phyloP scores from a whole-genome alignment of 179 eudicot species.

The Gypsophila paniculata region DNA sequence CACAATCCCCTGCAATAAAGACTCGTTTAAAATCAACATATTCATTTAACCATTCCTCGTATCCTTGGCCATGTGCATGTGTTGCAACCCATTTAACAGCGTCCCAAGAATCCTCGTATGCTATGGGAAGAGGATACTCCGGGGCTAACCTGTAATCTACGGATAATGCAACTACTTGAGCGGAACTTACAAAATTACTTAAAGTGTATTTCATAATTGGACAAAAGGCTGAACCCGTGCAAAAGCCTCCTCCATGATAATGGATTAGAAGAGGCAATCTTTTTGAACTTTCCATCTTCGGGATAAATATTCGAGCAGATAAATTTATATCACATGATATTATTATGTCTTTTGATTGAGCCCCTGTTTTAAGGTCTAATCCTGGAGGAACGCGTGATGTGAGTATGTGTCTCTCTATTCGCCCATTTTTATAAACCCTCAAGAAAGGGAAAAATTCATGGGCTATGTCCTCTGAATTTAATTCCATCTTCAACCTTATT shows the following conservation, averaged over 20 bases:
- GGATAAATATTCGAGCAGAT: conserved; percentile 34
- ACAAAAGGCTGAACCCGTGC: conserved; percentile 37
- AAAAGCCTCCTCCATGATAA: conserved; percentile 55
- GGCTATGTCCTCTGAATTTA: conserved; percentile 4
- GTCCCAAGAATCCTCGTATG: conserved; percentile 52
- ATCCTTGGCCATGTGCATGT: conserved; percentile 33
- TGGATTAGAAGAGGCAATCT: conserved; percentile 42
- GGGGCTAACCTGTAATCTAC: conserved; percentile 61
- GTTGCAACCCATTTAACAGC: conserved; percentile 46
- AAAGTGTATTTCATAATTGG: conserved; percentile 15
- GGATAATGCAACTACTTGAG: conserved; percentile 32
- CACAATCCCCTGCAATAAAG: conserved; percentile 46
- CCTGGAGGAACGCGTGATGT: conserved; percentile 18
- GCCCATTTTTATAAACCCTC: conserved; percentile 26
- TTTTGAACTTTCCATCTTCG: conserved; percentile 13
- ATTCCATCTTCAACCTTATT: conserved; percentile 5
- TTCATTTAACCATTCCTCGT: conserved; percentile 44
- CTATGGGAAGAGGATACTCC: conserved; percentile 41
- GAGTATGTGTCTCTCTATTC: conserved; percentile 24
- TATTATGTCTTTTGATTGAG: conserved; percentile 32
- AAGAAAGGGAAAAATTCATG: conserved; percentile 34
- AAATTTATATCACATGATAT: conserved; percentile 25
- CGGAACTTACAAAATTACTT: conserved; percentile 16
- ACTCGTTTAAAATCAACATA: conserved; percentile 37
- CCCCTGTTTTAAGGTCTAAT: conserved; percentile 22